Evolutionary conservation across 805 yeast species (phyloP).

Genomic region (Kluyveromyces lactis): DNA sequence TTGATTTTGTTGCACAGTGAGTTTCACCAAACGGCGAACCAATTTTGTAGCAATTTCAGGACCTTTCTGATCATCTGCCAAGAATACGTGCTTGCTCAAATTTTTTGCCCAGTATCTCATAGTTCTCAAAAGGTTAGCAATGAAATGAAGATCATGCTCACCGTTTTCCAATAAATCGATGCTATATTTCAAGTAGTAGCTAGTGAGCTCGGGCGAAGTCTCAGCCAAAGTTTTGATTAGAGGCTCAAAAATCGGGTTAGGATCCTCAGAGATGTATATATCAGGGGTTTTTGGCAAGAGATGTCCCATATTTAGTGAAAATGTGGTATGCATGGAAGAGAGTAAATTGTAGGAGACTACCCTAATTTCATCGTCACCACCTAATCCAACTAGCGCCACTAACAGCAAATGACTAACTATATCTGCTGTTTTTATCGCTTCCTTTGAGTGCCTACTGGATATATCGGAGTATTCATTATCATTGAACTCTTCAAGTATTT

Average conservation of each 20-base stretch:
- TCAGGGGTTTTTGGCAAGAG: slow-evolving; percentile 47
- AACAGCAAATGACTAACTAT: slow-evolving; percentile 56
- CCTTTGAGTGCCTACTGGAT: not conserved
- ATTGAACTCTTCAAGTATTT: slow-evolving; percentile 33
- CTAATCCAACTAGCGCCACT: slow-evolving; percentile 59
- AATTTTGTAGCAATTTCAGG: slow-evolving; percentile 51
- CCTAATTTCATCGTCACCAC: slow-evolving; percentile 49
- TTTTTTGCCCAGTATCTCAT: slow-evolving; percentile 70
- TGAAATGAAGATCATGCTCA: slow-evolving; percentile 14
- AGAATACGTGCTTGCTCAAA: slow-evolving; percentile 48
- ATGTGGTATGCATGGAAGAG: slow-evolving; percentile 52
- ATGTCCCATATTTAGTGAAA: slow-evolving; percentile 52
- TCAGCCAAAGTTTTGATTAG: slow-evolving; percentile 51
- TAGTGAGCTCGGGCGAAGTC: slow-evolving; percentile 50
- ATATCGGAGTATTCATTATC: slow-evolving; percentile 11
- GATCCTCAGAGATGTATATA: slow-evolving; percentile 60
- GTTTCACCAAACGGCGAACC: slow-evolving; percentile 51
- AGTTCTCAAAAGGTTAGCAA: slow-evolving; percentile 19
- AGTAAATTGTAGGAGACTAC: slow-evolving; percentile 55
- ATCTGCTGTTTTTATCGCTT: slow-evolving; percentile 12
- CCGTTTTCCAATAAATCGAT: slow-evolving; percentile 20
- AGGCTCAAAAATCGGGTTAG: slow-evolving; percentile 49
- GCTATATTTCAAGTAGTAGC: slow-evolving; percentile 36
- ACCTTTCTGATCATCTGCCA: slow-evolving; percentile 49
- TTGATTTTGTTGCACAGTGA: slow-evolving; percentile 42